Base-by-base conservation (phyloP, 257 asterid genomes). In the Mentha longifolia region DNA sequence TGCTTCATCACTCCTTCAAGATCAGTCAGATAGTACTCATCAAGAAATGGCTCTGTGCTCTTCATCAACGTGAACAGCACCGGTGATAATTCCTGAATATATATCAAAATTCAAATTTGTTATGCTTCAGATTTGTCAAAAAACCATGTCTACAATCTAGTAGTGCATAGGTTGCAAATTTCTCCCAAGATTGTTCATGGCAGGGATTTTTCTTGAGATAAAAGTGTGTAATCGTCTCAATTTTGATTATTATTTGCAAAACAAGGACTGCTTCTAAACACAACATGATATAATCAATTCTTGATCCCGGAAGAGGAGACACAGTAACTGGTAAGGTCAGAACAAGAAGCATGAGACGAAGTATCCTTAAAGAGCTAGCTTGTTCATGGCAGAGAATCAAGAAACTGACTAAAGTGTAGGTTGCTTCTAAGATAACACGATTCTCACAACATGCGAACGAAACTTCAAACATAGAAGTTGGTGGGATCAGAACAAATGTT, bases 1-100 rank as follows among this genome's bases (percentile, higher is more conserved):
- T 85, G 86, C 72, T 65, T 67, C 73, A 86, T 64, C 54, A 72
- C 80, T 75, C 80, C 85, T 78, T 92, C 97, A 50, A 90, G 87
- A 78, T 92, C 92, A 4, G 89, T 90, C 75, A 90, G 84, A 80
- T 90, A 92, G 83, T 92, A 92, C 70, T 90, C 96, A 33, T 90
- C 97, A 16, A 92, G 85, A 70, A 90, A 92, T 69, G 97, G 98
- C 61, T 92, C 98, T 0, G 97, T 92, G 83, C 97, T 90, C 86
- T 88, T 92, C 97, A 92, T 92, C 82, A 92, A 81, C 55, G 97
- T 92, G 74, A 92, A 92, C 62, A 92, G 52, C 77, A 90, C 97
- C 0, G 98, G 98, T 33, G 98, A 81, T 72, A 88, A 76, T 77
- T 92, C 96, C 98, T 92, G 73, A 5, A 74, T 45, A 37, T n/a